phyloP scores from a whole-genome alignment of 2,329 filamentous ascomycete species.

The Botrytis hyacinthi region DNA sequence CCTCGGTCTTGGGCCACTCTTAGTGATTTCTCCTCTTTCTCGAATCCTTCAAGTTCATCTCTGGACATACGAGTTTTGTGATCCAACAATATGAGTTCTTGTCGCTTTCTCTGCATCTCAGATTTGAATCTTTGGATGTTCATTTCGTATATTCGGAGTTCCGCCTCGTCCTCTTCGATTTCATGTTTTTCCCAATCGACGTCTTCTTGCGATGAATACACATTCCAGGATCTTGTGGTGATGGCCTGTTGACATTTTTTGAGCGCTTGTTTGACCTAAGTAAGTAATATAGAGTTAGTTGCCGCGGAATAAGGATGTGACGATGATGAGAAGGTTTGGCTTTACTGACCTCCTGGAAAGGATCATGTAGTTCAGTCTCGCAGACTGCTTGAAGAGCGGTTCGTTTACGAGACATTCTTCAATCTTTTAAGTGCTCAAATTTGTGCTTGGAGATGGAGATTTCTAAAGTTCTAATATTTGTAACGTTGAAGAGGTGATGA shows the following conservation, averaged over 20 bases:
- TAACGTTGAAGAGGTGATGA: no score
- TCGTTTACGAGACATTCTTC: not conserved
- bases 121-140: not conserved
- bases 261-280: not conserved
- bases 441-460: not conserved
- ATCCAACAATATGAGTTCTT: no score
- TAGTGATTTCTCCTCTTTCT: not conserved
- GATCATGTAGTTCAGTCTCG: not conserved
- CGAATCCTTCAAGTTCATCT: not conserved
- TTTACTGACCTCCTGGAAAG: not conserved
- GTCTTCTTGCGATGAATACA: not conserved
- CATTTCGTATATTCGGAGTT: no score
- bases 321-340: rapidly evolving
- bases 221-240: not conserved
- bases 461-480: no score
- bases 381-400: not conserved
- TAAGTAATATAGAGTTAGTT: not conserved
- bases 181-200: not conserved
- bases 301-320: rapidly evolving
- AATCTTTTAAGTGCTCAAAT: not conserved
- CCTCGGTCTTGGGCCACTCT: no score
- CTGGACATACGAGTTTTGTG: not conserved
- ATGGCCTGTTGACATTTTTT: not conserved
- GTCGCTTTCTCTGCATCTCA: no score
- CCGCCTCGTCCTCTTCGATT: not conserved